Evolutionary conservation across 2,329 filamentous ascomycete species (phyloP).

Genomic region (Epicoccum nigrum): DNA sequence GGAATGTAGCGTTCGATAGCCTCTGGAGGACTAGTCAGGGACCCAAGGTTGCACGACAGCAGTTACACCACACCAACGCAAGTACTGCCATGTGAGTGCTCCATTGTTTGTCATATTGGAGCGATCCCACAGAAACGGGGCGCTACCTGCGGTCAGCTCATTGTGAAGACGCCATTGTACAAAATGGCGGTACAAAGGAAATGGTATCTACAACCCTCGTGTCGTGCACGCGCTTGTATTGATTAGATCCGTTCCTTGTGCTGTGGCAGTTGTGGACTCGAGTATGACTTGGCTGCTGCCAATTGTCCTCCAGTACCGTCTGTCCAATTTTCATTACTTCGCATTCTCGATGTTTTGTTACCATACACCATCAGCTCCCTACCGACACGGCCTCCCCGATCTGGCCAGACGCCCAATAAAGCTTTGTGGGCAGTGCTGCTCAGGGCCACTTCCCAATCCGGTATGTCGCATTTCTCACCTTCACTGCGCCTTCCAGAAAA

Average conservation of each 20-base stretch:
- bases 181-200: neutral
- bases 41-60: constrained; percentile 21
- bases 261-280: neutral
- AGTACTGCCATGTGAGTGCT: constrained; percentile 7
- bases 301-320: neutral
- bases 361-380: constrained; percentile 6
- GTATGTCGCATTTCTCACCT: constrained; percentile 23
- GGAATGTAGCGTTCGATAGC: constrained; percentile 12
- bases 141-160: neutral
- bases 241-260: neutral
- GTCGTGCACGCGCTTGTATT: constrained; percentile 3
- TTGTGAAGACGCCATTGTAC: neutral
- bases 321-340: neutral
- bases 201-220: constrained; percentile 3
- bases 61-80: constrained; percentile 3
- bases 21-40: constrained; percentile 11
- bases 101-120: constrained; percentile 4
- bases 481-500: constrained; percentile 30
- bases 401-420: constrained; percentile 6
- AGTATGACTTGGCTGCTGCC: no score
- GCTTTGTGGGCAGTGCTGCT: constrained; percentile 3
- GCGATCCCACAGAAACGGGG: constrained; percentile 3
- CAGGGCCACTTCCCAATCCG: constrained; percentile 14
- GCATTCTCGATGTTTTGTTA: neutral
- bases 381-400: constrained; percentile 4